Percentiles rank a stretch among this genome's conserved stretches.
phyloP scores from a whole-genome alignment of 768 basidiomycete genomes.

The Dentipellis fragilis region DNA sequence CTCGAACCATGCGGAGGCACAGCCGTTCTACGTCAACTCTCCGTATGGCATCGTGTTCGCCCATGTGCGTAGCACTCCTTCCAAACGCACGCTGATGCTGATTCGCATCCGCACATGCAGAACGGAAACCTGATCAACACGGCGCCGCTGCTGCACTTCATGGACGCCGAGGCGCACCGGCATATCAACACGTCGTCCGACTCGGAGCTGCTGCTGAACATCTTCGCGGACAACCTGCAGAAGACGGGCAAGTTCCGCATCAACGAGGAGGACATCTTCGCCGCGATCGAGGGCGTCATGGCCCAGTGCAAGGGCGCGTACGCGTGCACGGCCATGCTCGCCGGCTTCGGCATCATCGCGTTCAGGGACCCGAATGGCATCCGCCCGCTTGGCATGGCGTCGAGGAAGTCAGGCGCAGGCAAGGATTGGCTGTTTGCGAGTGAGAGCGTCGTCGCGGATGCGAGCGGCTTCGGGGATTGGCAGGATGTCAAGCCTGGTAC shows the following conservation, averaged over 20 bases:
- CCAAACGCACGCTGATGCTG: not conserved
- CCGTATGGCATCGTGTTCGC: constrained; percentile 98
- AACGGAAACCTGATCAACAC: constrained; percentile 99
- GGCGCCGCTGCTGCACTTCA: constrained; percentile 70
- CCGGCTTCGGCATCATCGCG: constrained; percentile 95
- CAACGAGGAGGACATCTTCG: constrained; percentile 99
- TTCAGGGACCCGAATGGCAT: constrained; percentile 99
- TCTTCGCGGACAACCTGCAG: constrained; percentile 95
- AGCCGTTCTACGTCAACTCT: constrained; percentile 99
- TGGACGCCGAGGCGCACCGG: constrained; percentile 93
- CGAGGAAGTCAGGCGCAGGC: constrained; percentile 48
- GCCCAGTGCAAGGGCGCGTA: constrained; percentile 85
- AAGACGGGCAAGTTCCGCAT: constrained; percentile 98
- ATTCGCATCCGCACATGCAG: constrained; percentile 29
- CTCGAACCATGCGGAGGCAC: constrained; percentile 93
- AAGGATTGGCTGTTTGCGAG: constrained; percentile 87
- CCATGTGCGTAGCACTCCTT: constrained; percentile 49
- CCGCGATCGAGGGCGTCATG: constrained; percentile 85
- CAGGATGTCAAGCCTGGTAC: constrained; percentile 84
- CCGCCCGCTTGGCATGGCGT: constrained; percentile 82
- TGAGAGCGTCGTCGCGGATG: constrained; percentile 95
- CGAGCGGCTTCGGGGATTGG: constrained; percentile 86
- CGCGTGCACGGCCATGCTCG: constrained; percentile 97
- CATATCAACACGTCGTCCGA: constrained; percentile 99
- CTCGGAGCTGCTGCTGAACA: constrained; percentile 94